Evolutionary conservation across 495 filamentous ascomycete species (phyloP).

Genomic region (Xylaria curta): DNA sequence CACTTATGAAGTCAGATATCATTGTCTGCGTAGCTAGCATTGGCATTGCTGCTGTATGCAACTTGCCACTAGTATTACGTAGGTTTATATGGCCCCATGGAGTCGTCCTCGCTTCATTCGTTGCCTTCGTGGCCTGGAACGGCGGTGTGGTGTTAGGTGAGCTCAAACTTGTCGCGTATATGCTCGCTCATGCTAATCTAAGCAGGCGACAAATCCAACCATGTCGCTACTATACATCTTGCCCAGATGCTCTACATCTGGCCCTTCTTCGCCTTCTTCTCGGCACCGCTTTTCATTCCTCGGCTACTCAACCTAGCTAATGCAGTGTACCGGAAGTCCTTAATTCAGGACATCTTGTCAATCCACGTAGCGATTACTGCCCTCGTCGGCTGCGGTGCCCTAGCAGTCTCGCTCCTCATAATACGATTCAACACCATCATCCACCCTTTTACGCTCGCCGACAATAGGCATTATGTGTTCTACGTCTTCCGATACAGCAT

Average conservation of each 20-base stretch:
- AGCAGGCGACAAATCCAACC: conserved; percentile 88
- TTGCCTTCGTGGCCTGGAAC: conserved; percentile 81
- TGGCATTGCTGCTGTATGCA: conserved; percentile 59
- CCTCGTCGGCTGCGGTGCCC: conserved; percentile 36
- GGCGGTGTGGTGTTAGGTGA: conserved; percentile 87
- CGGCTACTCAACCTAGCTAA: conserved; percentile 23
- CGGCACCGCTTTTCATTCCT: conserved; percentile 73
- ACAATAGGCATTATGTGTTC: conserved; percentile 97
- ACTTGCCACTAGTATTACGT: conserved; percentile 54
- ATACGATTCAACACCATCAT: conserved; percentile 88
- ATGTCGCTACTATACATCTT: conserved; percentile 85
- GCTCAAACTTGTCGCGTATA: conserved; percentile 19
- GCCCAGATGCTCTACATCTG: conserved; percentile 95
- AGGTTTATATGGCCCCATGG: conserved; percentile 70
- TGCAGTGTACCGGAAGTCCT: not conserved
- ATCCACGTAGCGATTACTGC: not conserved
- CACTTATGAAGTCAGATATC: conserved; percentile 43
- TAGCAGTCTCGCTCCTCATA: conserved; percentile 58
- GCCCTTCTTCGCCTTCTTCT: conserved; percentile 89
- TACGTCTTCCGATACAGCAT: conserved; percentile 91
- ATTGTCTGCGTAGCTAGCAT: conserved; percentile 65
- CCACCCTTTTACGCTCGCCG: conserved; percentile 94
- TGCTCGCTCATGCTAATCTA: conserved; percentile 28
- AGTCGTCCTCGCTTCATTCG: conserved; percentile 70
- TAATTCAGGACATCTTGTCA: not conserved